These are phyloP conservation scores for Zoysia pacifica DNA, from an alignment of 176 grass and related monocot genomes.

Conservation along the genomic window DNA sequence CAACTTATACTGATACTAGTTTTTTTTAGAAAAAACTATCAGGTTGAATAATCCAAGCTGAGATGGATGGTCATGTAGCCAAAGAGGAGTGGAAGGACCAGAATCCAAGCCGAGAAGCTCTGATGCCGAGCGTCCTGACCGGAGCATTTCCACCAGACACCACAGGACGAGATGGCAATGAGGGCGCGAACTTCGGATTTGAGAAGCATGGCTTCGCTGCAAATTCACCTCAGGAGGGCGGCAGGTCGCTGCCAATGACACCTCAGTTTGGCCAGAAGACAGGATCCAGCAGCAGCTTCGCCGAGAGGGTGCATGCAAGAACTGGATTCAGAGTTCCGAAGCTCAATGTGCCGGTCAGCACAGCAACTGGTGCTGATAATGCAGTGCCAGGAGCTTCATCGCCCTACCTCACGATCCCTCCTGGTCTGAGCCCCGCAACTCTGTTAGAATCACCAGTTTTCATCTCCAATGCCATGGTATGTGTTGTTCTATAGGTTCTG, in stretches of 20 bases:
- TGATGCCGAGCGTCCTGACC: conserved; percentile 34
- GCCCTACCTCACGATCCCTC: conserved; percentile 72
- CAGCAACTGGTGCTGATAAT: conserved; percentile 12
- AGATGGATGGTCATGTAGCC: conserved; percentile 45
- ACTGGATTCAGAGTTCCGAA: conserved; percentile 50
- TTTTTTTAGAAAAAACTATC: not conserved
- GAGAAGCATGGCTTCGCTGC: conserved; percentile 32
- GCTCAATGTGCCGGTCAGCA: conserved; percentile 40
- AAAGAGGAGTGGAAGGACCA: conserved; percentile 50
- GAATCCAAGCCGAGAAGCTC: conserved; percentile 16
- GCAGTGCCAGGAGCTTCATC: conserved; percentile 44
- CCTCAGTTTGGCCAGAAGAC: conserved; percentile 46
- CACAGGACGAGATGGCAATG: conserved; percentile 9
- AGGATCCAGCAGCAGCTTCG: conserved; percentile 36
- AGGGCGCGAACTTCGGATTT: not conserved
- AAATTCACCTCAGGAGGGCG: conserved; percentile 26
- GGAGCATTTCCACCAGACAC: conserved; percentile 38
- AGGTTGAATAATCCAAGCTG: conserved; percentile 28
- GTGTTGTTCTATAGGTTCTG: conserved; percentile 1
- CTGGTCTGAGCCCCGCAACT: conserved; percentile 68
- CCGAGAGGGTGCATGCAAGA: conserved; percentile 62
- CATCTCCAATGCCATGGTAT: conserved; percentile 76
- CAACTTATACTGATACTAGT: not conserved
- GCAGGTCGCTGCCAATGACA: conserved; percentile 7
- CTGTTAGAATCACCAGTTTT: conserved; percentile 73